Evolutionary conservation across 108 stramenopile genomes (phyloP).

Genomic region (Skeletonema costatum): DNA sequence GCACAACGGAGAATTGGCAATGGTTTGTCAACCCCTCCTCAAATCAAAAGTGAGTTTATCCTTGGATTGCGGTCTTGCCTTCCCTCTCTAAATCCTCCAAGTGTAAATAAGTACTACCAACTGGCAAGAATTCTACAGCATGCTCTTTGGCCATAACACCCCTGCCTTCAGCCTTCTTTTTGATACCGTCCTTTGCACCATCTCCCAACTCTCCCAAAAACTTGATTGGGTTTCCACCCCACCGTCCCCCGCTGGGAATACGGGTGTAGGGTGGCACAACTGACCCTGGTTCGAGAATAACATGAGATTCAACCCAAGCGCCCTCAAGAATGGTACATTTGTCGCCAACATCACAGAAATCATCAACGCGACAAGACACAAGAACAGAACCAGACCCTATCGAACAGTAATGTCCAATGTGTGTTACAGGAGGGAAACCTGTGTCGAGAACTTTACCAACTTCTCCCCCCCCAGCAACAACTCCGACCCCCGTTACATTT

Average conservation of each 20-base stretch:
- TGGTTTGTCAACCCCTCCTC: not conserved
- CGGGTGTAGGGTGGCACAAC: slow-evolving; percentile 86
- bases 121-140: slow-evolving; percentile 89
- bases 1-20: not conserved
- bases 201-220: slow-evolving; percentile 76
- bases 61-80: slow-evolving; percentile 54
- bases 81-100: slow-evolving; percentile 87
- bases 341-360: slow-evolving; percentile 84
- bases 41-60: slow-evolving; percentile 5
- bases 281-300: slow-evolving; percentile 88
- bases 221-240: slow-evolving; percentile 93
- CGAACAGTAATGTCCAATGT: slow-evolving; percentile 86
- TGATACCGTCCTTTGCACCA: slow-evolving; percentile 72
- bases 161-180: slow-evolving; percentile 67
- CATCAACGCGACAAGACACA: slow-evolving; percentile 83
- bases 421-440: slow-evolving; percentile 83
- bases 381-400: slow-evolving; percentile 83
- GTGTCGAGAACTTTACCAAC: slow-evolving; percentile 56
- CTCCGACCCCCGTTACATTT: slow-evolving; percentile 36
- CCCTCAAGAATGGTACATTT: slow-evolving; percentile 91
- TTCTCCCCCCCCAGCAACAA: slow-evolving; percentile 36
- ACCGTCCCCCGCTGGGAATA: slow-evolving; percentile 88
- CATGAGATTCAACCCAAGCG: slow-evolving; percentile 81
- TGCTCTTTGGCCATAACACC: slow-evolving; percentile 80
- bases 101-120: slow-evolving; percentile 84